Evolutionary conservation across 495 filamentous ascomycete species (phyloP), one percentile per base, ranked within the genome.

Genomic region (Neurospora cerealis): DNA sequence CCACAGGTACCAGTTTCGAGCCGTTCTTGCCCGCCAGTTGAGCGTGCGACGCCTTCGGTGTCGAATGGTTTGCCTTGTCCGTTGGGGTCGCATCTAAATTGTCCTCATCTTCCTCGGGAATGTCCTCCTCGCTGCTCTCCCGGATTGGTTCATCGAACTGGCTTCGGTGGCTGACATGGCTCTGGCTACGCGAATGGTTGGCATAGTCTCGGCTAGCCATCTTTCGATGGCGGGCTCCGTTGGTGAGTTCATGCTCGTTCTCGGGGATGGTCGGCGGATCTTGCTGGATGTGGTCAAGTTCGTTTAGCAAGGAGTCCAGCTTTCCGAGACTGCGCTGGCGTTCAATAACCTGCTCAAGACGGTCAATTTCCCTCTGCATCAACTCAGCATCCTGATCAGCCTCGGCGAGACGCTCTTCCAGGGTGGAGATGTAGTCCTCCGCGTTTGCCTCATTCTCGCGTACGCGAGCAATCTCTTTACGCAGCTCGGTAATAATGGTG

Each of bases 351-450:
- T 97, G 93, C 80, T 98, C 95, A 41, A 99, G 85, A 44, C 95
- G 90, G 80, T 96, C 91, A 77, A 99, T 92, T 79, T 99, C 96
- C 36, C 94, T 92, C 82, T 97, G 93, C 95, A 98, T 97, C 72
- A 97, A 80, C 78, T 98, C 96, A 78, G 93, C 91, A 78, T 99
- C 96, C 79, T 98, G 95, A 77, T 99, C 96, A 5, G 94, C 89
- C 82, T 99, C 96, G 1, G 96, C 96, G 19, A 99, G 88, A 21
- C 96, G 91, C 81, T 98, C 96, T 81, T 99, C 96, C 41, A 99
- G 85, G 3, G 95, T 98, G 4, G 96, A 95, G 69, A 99, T 98
- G 79, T 99, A 99, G 71, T 98, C 95, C 78, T 99, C 96, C 76
- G 88, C 92, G 71, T 90, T 89, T 28, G 90, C 87, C 83, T 99